Percentiles rank a stretch among this genome's conserved stretches.
These are phyloP conservation scores for Metschnikowia aberdeeniae DNA, from an alignment of 805 yeast genomes.

Conservation along the genomic window DNA sequence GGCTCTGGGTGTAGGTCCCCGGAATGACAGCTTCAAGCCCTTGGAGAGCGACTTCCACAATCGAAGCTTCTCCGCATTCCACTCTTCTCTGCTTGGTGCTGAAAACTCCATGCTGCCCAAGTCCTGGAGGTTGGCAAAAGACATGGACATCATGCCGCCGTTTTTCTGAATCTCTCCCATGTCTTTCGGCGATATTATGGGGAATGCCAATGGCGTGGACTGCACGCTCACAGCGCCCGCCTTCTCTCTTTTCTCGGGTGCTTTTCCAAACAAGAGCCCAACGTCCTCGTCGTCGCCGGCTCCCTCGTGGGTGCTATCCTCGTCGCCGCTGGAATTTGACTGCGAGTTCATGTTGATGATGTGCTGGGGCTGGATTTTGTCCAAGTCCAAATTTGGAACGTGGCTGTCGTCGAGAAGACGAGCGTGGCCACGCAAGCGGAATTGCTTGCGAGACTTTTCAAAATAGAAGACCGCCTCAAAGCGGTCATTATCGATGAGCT, in stretches of 20 bases:
- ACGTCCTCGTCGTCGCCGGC: constrained; percentile 9
- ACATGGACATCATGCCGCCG: constrained; percentile 19
- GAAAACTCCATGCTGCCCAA: constrained; percentile 21
- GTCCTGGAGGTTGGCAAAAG: constrained; percentile 28
- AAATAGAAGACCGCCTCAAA: constrained; percentile 80
- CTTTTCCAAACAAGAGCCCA: constrained; percentile 11
- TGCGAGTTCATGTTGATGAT: constrained; percentile 18
- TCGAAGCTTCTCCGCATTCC: constrained; percentile 59
- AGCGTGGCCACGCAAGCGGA: constrained; percentile 66
- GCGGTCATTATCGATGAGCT: constrained; percentile 46
- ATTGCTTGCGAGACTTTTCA: constrained; percentile 57
- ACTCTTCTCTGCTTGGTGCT: constrained; percentile 59
- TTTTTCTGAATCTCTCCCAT: constrained; percentile 18
- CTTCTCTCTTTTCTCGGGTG: not conserved
- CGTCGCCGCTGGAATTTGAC: constrained; percentile 17
- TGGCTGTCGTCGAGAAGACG: constrained; percentile 35
- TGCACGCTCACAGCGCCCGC: constrained; percentile 7
- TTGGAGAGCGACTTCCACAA: constrained; percentile 63
- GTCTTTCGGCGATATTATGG: constrained; percentile 28
- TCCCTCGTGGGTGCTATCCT: not conserved
- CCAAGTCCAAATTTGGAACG: constrained; percentile 31
- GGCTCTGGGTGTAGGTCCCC: constrained; percentile 71
- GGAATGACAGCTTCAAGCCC: constrained; percentile 57
- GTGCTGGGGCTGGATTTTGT: constrained; percentile 26
- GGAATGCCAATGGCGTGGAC: constrained; percentile 21